These are phyloP conservation scores for Cryphonectria carpinicola DNA, from an alignment of 2,329 filamentous ascomycete genomes.

Conservation along the genomic window DNA sequence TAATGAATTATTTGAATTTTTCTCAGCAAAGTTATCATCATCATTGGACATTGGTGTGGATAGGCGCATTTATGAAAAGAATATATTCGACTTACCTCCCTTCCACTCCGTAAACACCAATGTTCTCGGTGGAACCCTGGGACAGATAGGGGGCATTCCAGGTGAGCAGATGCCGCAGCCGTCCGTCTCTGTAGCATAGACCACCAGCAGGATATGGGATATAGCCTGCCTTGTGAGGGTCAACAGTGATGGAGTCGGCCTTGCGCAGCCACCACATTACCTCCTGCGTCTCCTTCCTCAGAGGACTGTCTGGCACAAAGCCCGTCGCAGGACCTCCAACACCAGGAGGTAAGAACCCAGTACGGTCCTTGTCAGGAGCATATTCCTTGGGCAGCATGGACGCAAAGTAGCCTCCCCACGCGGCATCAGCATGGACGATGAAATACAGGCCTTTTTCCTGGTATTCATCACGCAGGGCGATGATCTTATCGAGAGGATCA, in stretches of 20 bases:
- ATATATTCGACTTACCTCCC: conserved; percentile 33
- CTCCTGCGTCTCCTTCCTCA: conserved; percentile 42
- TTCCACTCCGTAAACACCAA: conserved; percentile 42
- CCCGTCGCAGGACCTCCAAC: conserved; percentile 24
- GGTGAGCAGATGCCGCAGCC: conserved; percentile 48
- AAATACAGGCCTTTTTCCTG: conserved; percentile 49
- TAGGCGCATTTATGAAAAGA: not conserved
- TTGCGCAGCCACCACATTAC: conserved; percentile 44
- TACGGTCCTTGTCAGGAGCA: conserved; percentile 34
- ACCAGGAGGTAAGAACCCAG: conserved; percentile 22
- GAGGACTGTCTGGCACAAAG: conserved; percentile 42
- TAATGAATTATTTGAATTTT: conserved; percentile 27
- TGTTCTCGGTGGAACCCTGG: conserved; percentile 41
- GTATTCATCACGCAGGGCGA: conserved; percentile 45
- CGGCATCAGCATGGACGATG: conserved; percentile 51
- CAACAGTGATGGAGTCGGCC: conserved; percentile 51
- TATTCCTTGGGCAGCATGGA: conserved; percentile 46
- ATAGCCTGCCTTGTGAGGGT: conserved; percentile 53
- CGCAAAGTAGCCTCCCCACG: conserved; percentile 55
- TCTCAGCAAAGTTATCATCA: not conserved
- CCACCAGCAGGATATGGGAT: conserved; percentile 51
- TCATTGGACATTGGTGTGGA: not conserved
- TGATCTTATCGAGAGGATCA: conserved; percentile 44
- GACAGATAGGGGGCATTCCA: conserved; percentile 49
- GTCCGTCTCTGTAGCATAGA: conserved; percentile 48